Percentiles rank a stretch among this genome's conserved stretches.
These are phyloP conservation scores for Boletus pseudopeckii DNA, from an alignment of 768 basidiomycete species.

Conservation along the genomic window DNA sequence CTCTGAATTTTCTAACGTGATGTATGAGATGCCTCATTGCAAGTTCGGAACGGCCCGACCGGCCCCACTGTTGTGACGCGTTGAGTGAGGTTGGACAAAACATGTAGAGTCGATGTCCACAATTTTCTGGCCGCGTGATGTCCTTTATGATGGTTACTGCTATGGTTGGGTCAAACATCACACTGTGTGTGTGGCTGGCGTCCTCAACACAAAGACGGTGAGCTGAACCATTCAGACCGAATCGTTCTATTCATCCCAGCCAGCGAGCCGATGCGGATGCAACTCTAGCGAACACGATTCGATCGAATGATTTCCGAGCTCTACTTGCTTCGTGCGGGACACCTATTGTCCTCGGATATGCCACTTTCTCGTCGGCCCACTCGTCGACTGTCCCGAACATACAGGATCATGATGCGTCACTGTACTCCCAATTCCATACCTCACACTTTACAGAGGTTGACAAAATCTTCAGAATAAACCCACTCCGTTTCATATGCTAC, in stretches of 20 bases:
- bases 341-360: conserved; percentile 32
- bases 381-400: conserved; percentile 24
- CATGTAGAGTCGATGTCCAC: conserved; percentile 29
- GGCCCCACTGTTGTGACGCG: neutral
- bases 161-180: conserved; percentile 56
- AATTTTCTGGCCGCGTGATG: conserved; percentile 59
- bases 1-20: neutral
- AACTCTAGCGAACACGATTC: conserved; percentile 10
- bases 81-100: too few relatives aligned
- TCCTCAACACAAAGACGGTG: conserved; percentile 38
- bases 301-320: conserved; percentile 16
- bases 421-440: conserved; percentile 10
- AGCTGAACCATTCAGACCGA: conserved; percentile 2
- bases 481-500: conserved; percentile 45
- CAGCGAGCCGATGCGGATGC: conserved; percentile 17
- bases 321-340: conserved; percentile 15
- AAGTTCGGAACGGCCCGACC: conserved; percentile 8
- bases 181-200: conserved; percentile 49
- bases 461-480: conserved; percentile 5
- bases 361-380: conserved; percentile 15
- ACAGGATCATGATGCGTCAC: conserved; percentile 30
- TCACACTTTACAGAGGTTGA: conserved; percentile 8
- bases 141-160: conserved; percentile 44
- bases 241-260: neutral
- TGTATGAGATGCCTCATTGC: neutral